Base-by-base conservation (phyloP, 768 basidiomycete genomes). In the Leccinellum rugosiceps region DNA sequence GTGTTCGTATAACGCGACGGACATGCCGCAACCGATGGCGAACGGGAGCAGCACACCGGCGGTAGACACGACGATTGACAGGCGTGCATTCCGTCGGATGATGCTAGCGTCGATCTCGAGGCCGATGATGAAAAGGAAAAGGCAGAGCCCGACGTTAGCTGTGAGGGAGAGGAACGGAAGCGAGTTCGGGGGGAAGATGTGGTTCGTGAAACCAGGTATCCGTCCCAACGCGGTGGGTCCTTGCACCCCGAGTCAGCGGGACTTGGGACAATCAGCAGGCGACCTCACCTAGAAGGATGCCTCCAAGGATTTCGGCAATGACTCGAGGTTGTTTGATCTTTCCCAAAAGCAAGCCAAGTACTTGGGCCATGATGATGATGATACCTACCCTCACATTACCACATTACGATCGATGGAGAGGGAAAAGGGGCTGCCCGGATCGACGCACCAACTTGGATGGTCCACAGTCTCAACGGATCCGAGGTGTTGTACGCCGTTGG, bases 61-160 rank as follows among this genome's bases (percentile, higher is more conserved):
- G 0, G 89, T 65, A 1, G 92, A 86, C 45, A 98, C 85, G 0
- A 81, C 78, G 1, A 78, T 70, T 1, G 88, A 88, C 2, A 86
- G 72, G 3, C 84, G 79, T 0, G 80, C 84, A 78, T 90, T 90
- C 25, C 88, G 85, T 65, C 81, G 86, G 71, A 98, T 88, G 58
- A 97, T 76, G 4, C 77, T 76, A 0, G 82, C 75, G 61, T 98
- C 97, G 56, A 97, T 94, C 74, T 93, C 91, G 19, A 96, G 84
- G 1, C 96, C 96, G 34, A 98, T 88, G 59, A 98, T 83, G 77
- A 98, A 98, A 11, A 98, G 82, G 75, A 92, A 94, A 47, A 94
- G 83, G 61, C 86, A 87, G 8, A 92, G 80, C 1, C 92, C 96
- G 61, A 99, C 90, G 66, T 89, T 93, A 19, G 96, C 91, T 26